These are phyloP conservation scores for Cystobasidium pallidum DNA, from an alignment of 1,284 basidiomycete species.

Conservation along the genomic window DNA sequence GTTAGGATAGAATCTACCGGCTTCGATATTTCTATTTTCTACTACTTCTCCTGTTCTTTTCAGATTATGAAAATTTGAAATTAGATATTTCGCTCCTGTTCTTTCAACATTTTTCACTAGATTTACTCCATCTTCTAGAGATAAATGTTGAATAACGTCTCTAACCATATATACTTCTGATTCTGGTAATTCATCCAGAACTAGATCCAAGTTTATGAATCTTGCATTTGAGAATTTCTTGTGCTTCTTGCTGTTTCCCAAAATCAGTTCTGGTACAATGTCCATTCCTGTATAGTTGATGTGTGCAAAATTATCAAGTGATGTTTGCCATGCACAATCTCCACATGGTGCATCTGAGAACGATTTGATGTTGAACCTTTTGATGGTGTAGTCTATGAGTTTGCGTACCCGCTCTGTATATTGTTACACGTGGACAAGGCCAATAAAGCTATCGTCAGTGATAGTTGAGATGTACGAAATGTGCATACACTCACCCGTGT, in stretches of 20 bases:
- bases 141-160: conserved; percentile 35
- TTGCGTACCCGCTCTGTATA: conserved; percentile 22
- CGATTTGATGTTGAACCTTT: conserved; percentile 2
- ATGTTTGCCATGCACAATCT: conserved; percentile 27
- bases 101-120: conserved; percentile 25
- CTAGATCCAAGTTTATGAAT: conserved; percentile 34
- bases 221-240: conserved; percentile 9
- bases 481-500: conserved; percentile 19
- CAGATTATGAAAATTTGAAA: conserved; percentile 26
- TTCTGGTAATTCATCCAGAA: conserved; percentile 23
- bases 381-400: conserved; percentile 16
- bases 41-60: conserved; percentile 25
- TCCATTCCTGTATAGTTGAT: conserved; percentile 40
- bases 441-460: no score
- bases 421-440: not conserved
- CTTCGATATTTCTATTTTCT: conserved; percentile 34
- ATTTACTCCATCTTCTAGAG: conserved; percentile 23
- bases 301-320: conserved; percentile 17
- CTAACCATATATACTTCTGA: conserved; percentile 21
- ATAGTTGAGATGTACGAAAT: no score
- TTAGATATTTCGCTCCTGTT: conserved; percentile 30
- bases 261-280: conserved; percentile 14
- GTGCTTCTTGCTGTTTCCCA: conserved; percentile 22
- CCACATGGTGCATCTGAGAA: conserved; percentile 30
- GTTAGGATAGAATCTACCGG: conserved; percentile 33